A percentile compares a stretch with the other conserved stretches of the same genome.
phyloP scores from a whole-genome alignment of 495 filamentous ascomycete genomes.

The Penicillium dipodomyicola region DNA sequence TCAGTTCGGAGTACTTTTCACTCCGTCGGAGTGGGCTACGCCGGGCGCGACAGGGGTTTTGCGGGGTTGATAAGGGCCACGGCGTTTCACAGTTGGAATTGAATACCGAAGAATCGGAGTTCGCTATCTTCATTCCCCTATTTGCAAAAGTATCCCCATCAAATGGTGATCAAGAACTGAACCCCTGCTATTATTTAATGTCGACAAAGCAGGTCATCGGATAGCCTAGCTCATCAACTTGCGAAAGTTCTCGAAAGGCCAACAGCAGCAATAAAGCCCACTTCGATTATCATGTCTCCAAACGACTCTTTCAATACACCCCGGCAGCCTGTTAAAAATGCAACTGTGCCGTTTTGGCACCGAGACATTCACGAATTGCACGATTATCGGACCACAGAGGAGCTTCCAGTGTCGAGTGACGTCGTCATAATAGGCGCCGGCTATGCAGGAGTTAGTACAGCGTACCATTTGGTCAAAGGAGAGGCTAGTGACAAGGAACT shows the following conservation, averaged over 20 bases:
- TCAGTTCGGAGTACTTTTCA: neutral
- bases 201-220: neutral
- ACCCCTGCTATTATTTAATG: neutral
- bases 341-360: constrained; percentile 57
- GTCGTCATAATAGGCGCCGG: constrained; percentile 70
- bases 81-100: neutral
- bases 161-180: neutral
- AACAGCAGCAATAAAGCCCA: neutral
- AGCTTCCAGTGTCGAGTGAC: constrained; percentile 52
- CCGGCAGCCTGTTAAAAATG: neutral
- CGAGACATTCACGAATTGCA: constrained; percentile 48
- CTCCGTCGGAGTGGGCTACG: neutral
- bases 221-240: neutral
- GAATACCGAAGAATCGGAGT: neutral
- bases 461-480: constrained; percentile 55
- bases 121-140: neutral
- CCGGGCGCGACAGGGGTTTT: neutral
- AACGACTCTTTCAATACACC: neutral
- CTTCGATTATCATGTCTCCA: neutral
- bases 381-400: constrained; percentile 45
- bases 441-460: constrained; percentile 62
- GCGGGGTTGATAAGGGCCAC: neutral
- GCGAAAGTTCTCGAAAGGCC: neutral
- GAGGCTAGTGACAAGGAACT: constrained; percentile 9
- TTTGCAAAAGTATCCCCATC: neutral